Base-by-base conservation (phyloP, 140 eudicot genomes). In the Oenanthe javanica region DNA sequence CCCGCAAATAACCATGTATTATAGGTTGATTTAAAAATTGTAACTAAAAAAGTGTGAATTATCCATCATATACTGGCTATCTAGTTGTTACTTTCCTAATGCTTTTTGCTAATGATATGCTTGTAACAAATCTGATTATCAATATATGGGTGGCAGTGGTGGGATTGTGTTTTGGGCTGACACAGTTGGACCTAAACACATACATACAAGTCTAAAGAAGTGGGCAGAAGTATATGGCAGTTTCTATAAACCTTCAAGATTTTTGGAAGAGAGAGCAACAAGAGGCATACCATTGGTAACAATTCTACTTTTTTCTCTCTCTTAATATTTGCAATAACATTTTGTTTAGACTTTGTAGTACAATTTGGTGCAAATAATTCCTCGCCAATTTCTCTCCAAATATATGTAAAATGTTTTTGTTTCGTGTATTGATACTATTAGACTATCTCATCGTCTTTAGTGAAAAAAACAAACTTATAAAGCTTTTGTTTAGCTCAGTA, bases 121-220 rank as follows among this genome's bases (percentile, higher is more conserved):
- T 50, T 50, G 3, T 38, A 13, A 25, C 16, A 75, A 10, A 75
- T 45, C 23, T 76, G 9, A 76, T 14, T 36, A 16, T 71, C 11
- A 77, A 77, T 1, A 3, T 57, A 18, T 38, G 69, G 77, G 77
- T 85, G 75, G 85, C 89, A 94, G 98, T 79, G 98, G 98, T 79
- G 98, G 98, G 59, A 83, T 94, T 81, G 86, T 94, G 71, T 94
- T 81, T 81, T 94, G 98, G 97, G 97, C 90, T 69, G 98, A 94
- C 82, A 82, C 88, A 13, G 92, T 94, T 87, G 98, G 98, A 50
- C 88, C 94, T 36, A 81, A 86, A 77, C 96, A 83, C 70, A 85
- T 92, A 78, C 92, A 94, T 69, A 81, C 85, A 78, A 87, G 93
- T 85, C 89, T 94, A 78, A 86, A 89, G 85, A 88, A 90, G 83